Percentiles rank a stretch among this genome's conserved stretches.
Conservation (phyloP, 495 filamentous ascomycete species). For the Xylaria cubensis region DNA sequence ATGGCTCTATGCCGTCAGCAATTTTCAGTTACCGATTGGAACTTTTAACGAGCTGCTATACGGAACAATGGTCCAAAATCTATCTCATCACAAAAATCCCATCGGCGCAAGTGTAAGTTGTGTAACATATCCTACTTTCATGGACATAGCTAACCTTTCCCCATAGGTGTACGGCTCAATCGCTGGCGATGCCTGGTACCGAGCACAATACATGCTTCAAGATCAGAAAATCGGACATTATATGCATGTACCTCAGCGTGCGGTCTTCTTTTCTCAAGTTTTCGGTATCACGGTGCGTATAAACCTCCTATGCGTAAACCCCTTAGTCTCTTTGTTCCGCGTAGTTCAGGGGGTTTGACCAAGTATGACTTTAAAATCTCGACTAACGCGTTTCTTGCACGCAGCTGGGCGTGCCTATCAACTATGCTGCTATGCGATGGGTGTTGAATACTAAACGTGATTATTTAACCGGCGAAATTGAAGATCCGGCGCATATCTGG, state of each 20-base stretch:
- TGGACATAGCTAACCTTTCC: constrained; percentile 4
- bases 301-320: not conserved
- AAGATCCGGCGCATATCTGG: constrained; percentile 63
- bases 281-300: constrained; percentile 55
- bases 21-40: constrained; percentile 60
- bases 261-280: constrained; percentile 64
- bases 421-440: constrained; percentile 56
- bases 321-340: not conserved
- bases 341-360: not conserved
- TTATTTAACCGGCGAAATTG: constrained; percentile 56
- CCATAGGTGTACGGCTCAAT: constrained; percentile 57
- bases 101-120: constrained; percentile 54
- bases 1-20: constrained; percentile 63
- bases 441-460: constrained; percentile 57
- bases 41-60: constrained; percentile 65
- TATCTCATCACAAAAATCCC: constrained; percentile 54
- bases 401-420: constrained; percentile 49
- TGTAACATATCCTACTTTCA: not conserved
- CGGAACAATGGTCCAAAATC: constrained; percentile 62
- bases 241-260: constrained; percentile 63
- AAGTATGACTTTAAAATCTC: not conserved
- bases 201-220: constrained; percentile 60
- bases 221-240: constrained; percentile 62
- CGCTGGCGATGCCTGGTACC: constrained; percentile 58
- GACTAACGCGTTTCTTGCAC: not conserved